These are phyloP conservation scores for Trypanosoma rangeli DNA, from an alignment of 208 protist species.

Conservation along the genomic window DNA sequence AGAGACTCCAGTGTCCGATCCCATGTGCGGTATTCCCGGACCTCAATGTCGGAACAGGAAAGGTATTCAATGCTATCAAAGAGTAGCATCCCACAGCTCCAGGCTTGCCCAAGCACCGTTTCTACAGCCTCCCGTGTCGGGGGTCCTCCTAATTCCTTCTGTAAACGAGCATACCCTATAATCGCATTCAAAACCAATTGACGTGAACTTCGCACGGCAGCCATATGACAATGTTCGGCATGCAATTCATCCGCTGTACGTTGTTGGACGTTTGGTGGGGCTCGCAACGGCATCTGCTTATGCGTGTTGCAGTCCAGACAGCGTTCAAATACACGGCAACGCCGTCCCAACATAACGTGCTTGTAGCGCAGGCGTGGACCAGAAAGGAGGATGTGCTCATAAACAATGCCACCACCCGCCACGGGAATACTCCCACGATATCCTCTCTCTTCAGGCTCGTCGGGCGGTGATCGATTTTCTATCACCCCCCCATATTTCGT, in stretches of 20 bases:
- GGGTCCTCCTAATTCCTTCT: constrained; percentile 56
- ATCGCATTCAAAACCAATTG: constrained; percentile 84
- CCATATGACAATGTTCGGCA: constrained; percentile 88
- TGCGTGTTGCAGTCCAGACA: constrained; percentile 87
- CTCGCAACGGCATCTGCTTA: constrained; percentile 82
- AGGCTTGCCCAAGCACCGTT: constrained; percentile 84
- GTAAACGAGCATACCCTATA: constrained; percentile 72
- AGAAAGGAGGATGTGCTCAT: constrained; percentile 71
- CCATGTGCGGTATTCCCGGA: constrained; percentile 64
- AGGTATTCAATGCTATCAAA: constrained; percentile 88
- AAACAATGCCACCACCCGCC: constrained; percentile 31
- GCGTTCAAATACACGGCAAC: constrained; percentile 68
- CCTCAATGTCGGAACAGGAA: constrained; percentile 67
- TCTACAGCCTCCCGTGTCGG: constrained; percentile 78
- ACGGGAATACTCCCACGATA: constrained; percentile 8
- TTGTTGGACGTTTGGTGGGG: constrained; percentile 61
- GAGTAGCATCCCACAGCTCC: constrained; percentile 88
- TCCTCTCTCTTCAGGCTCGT: constrained; percentile 8
- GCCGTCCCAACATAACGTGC: constrained; percentile 43
- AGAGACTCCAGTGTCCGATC: constrained; percentile 68
- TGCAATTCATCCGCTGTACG: constrained; percentile 78
- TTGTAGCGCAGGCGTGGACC: constrained; percentile 79
- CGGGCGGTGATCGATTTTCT: background rate
- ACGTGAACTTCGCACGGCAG: constrained; percentile 72
- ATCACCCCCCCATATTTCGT: background rate